These are phyloP conservation scores for Hibiscus trionum DNA, from an alignment of 345 rosid genomes.

Conservation along the genomic window DNA sequence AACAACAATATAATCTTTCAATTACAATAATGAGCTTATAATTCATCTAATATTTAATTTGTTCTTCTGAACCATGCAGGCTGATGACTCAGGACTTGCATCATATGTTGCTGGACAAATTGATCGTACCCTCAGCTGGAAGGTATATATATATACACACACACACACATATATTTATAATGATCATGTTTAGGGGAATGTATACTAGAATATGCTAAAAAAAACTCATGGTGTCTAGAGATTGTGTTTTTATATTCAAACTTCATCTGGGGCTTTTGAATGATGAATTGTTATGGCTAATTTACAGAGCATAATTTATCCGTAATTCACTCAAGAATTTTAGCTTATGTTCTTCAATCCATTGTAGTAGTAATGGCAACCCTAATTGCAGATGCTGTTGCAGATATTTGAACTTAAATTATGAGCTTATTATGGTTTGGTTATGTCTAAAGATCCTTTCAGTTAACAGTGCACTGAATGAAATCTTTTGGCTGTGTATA, in stretches of 20 bases:
- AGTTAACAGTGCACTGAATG: not conserved
- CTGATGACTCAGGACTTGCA: conserved; percentile 73
- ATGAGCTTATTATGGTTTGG: not conserved
- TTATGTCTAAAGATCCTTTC: not conserved
- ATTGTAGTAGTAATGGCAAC: not conserved
- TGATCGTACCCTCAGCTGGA: conserved; percentile 87
- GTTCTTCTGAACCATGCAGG: conserved; percentile 26
- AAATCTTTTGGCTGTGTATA: conserved; percentile 13
- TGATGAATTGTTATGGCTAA: not conserved
- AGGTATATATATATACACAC: conserved; percentile 28
- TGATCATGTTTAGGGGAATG: too few relatives aligned
- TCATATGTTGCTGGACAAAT: conserved; percentile 84
- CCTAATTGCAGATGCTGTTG: not conserved
- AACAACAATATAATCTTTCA: not conserved
- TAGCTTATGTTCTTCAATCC: not conserved
- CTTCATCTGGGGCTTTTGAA: too few relatives aligned
- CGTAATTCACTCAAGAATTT: not conserved
- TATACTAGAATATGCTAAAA: too few relatives aligned
- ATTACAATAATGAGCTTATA: not conserved
- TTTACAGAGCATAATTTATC: not conserved
- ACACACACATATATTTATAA: not conserved
- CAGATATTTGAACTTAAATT: too few relatives aligned
- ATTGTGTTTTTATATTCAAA: too few relatives aligned
- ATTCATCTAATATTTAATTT: not conserved
- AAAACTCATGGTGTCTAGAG: too few relatives aligned